Conservation (phyloP, 306 rosid species). For the Casuarina equisetifolia region DNA sequence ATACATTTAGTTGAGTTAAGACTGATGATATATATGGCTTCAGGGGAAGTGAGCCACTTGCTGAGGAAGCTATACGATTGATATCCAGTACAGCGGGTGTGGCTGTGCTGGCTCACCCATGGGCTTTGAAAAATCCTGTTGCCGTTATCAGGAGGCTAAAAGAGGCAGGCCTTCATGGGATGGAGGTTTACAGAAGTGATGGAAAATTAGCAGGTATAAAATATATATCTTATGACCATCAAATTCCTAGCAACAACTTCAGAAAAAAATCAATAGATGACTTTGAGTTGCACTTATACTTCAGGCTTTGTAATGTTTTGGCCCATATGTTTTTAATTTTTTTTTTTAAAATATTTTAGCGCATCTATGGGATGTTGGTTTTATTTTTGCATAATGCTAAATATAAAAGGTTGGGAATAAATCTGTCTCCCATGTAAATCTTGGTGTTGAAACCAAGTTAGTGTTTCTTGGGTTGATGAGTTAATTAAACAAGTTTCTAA, state of each 20-base stretch:
- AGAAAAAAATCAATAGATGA: neutral
- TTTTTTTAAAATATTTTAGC: neutral
- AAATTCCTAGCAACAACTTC: neutral
- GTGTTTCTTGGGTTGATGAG: too few relatives aligned
- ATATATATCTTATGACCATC: neutral
- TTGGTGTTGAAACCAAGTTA: too few relatives aligned
- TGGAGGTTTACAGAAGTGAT: constrained; percentile 89
- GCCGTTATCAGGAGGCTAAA: constrained; percentile 64
- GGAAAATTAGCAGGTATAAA: constrained; percentile 80
- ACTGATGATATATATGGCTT: constrained; percentile 11
- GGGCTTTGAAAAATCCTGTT: constrained; percentile 83
- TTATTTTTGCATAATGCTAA: neutral
- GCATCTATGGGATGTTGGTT: neutral
- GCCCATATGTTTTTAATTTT: neutral
- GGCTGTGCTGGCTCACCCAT: constrained; percentile 96
- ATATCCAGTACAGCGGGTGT: constrained; percentile 87
- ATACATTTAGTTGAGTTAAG: neutral
- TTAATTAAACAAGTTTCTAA: too few relatives aligned
- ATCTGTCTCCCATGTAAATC: too few relatives aligned
- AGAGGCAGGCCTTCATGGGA: constrained; percentile 97
- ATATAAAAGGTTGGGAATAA: neutral
- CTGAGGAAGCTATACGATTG: constrained; percentile 75
- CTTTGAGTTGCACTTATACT: neutral
- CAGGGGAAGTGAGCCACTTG: constrained; percentile 94
- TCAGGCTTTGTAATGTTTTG: neutral